Conservation (phyloP, 371 early-diverging fungal genomes). For the Umbelopsis sp. region DNA sequence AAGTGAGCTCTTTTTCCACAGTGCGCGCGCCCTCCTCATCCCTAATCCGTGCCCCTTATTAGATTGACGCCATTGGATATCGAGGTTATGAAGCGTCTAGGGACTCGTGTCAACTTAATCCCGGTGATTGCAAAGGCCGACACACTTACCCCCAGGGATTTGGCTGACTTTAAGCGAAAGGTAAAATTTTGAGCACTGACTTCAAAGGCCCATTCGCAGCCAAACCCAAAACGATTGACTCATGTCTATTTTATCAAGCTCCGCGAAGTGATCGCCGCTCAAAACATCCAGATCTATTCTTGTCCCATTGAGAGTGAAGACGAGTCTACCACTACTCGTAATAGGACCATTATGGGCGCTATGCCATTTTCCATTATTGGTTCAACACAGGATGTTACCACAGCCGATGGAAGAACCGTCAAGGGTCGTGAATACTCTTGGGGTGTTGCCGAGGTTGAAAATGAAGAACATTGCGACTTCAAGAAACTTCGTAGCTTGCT, state of each 20-base stretch:
- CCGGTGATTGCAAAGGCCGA: constrained; percentile 74
- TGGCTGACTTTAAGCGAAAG: constrained; percentile 75
- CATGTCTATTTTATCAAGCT: constrained; percentile 45
- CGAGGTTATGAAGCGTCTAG: constrained; percentile 83
- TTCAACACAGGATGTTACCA: constrained; percentile 79
- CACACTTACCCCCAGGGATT: constrained; percentile 70
- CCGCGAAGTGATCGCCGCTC: constrained; percentile 70
- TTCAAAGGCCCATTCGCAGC: not conserved
- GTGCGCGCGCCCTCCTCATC: constrained; percentile 29
- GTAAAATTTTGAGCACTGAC: constrained; percentile 30
- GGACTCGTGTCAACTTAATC: constrained; percentile 81
- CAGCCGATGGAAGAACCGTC: constrained; percentile 71
- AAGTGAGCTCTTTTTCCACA: not conserved
- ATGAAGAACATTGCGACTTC: constrained; percentile 90
- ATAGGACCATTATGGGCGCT: constrained; percentile 79
- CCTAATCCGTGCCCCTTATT: constrained; percentile 60
- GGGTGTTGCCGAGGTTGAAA: constrained; percentile 94
- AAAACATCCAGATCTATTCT: constrained; percentile 76
- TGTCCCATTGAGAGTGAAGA: constrained; percentile 86
- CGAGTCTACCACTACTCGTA: constrained; percentile 73
- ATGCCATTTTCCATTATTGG: constrained; percentile 98
- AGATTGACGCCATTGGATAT: constrained; percentile 87
- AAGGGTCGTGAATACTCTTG: constrained; percentile 92
- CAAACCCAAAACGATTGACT: constrained; percentile 3
- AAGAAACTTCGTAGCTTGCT: constrained; percentile 90